These are phyloP conservation scores for Vinca minor DNA, from an alignment of 257 asterid species.

Conservation along the genomic window DNA sequence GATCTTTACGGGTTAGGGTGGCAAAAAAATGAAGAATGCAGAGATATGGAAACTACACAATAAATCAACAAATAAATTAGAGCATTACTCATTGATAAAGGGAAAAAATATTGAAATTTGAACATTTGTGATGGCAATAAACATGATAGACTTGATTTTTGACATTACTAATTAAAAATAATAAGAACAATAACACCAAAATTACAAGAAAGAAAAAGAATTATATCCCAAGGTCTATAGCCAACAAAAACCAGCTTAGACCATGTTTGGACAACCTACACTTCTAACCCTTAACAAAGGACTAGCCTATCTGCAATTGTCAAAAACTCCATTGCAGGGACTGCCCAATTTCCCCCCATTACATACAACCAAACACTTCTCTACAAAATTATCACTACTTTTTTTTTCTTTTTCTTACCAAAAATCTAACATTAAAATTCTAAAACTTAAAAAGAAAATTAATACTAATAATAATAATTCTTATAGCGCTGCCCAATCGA, in stretches of 20 bases:
- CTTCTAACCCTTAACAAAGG: background rate
- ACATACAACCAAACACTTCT: slow-evolving; percentile 4
- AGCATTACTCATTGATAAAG: no score
- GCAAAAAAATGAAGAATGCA: no score
- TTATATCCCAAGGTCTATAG: slow-evolving; percentile 7
- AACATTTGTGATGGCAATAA: no score
- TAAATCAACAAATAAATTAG: no score
- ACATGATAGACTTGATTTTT: background rate
- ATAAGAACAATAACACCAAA: background rate
- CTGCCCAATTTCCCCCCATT: background rate
- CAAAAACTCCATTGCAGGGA: slow-evolving; percentile 5
- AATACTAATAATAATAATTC: background rate
- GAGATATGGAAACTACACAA: no score
- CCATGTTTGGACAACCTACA: slow-evolving; percentile 3
- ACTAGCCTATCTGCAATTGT: no score
- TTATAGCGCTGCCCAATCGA: slow-evolving; percentile 47
- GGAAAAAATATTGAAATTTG: no score
- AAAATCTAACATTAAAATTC: no score
- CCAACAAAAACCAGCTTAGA: slow-evolving; percentile 29
- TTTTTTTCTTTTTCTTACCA: no score
- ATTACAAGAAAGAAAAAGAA: slow-evolving; percentile 10
- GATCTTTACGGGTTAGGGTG: no score
- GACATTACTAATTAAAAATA: background rate
- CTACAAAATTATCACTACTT: no score
- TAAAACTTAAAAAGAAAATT: background rate